Conservation (phyloP, 495 filamentous ascomycete species). For the Oidiodendron maius region DNA sequence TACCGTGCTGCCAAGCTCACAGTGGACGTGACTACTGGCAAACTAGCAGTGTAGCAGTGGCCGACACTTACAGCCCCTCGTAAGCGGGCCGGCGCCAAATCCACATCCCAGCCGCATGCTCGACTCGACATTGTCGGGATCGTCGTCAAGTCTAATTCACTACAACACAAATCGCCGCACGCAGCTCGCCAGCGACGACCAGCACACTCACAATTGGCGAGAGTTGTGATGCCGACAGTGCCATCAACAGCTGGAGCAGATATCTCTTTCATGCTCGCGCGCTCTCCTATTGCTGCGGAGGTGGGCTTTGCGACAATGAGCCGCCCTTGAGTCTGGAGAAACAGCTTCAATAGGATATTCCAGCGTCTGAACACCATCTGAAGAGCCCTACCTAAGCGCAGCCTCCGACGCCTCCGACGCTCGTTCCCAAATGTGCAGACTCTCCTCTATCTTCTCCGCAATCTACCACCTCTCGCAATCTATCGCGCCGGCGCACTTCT, state of each 20-base stretch:
- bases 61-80: too few species aligned
- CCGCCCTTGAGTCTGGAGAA: conserved; percentile 11
- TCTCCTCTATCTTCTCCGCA: not conserved
- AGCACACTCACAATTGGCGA: not conserved
- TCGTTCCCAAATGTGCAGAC: not conserved
- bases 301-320: conserved; percentile 13
- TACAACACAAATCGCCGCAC: too few species aligned
- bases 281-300: conserved; percentile 6
- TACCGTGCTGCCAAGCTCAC: too few species aligned
- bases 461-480: not conserved
- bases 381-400: too few species aligned
- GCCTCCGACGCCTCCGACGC: not conserved
- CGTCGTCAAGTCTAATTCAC: too few species aligned
- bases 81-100: too few species aligned
- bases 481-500: not conserved
- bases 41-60: too few species aligned
- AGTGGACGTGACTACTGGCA: too few species aligned
- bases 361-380: too few species aligned
- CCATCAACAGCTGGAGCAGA: not conserved
- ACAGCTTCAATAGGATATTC: too few species aligned
- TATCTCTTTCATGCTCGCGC: conserved; percentile 14
- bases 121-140: too few species aligned
- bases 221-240: not conserved
- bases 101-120: too few species aligned
- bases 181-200: not conserved